Evolutionary conservation across 2,329 filamentous ascomycete species (phyloP).

Genomic region (Domatiomyces catenatus): DNA sequence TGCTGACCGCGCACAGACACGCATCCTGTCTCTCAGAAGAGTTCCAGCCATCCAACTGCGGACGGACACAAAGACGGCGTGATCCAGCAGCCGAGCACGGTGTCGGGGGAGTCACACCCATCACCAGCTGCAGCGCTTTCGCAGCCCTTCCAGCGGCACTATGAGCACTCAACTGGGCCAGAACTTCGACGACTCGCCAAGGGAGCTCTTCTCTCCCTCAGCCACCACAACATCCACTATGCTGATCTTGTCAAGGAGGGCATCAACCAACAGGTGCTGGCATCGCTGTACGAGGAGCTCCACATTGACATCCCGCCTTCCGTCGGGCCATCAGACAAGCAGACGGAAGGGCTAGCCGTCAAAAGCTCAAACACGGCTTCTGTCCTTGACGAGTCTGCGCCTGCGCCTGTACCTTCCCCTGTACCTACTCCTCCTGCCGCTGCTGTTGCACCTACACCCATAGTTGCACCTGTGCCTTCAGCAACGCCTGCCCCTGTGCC

Average conservation of each 20-base stretch:
- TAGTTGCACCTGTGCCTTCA: too few relatives aligned
- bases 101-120: not conserved
- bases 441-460: too few relatives aligned
- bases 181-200: slow-evolving; percentile 39
- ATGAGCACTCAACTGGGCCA: slow-evolving; percentile 19
- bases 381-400: not conserved
- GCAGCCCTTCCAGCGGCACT: slow-evolving; percentile 6
- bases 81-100: not conserved
- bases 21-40: not conserved
- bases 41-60: not conserved
- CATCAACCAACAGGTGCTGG: slow-evolving; percentile 48
- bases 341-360: not conserved
- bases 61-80: not conserved
- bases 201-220: slow-evolving; percentile 49
- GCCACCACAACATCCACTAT: slow-evolving; percentile 52
- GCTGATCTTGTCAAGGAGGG: slow-evolving; percentile 60
- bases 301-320: slow-evolving; percentile 32
- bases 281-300: slow-evolving; percentile 51
- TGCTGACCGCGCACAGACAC: not conserved
- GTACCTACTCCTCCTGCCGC: not conserved
- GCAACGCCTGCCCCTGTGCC: not conserved
- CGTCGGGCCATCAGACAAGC: not conserved
- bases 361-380: not conserved
- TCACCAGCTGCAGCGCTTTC: not conserved
- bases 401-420: not conserved